Percentiles rank a stretch among this genome's conserved stretches.
Conservation (phyloP, 2,329 filamentous ascomycete genomes). For the Amylocarpus encephaloides region DNA sequence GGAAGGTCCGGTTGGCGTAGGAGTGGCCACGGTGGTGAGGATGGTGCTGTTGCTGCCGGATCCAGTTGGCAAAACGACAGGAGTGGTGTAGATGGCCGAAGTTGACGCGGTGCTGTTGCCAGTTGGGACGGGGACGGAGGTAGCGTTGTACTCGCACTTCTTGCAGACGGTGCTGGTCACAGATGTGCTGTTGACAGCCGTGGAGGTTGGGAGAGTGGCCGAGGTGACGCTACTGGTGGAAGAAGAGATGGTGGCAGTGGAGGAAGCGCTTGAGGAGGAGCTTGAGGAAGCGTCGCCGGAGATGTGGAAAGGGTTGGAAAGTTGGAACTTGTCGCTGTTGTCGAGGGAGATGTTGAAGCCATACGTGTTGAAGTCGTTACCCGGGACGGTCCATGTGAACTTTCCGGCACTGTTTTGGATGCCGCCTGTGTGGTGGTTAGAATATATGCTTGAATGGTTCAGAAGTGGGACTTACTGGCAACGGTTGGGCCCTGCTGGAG, state of each 20-base stretch:
- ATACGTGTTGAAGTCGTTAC: constrained; percentile 45
- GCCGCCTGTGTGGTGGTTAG: constrained; percentile 35
- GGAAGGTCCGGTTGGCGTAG: too few relatives aligned
- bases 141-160: background rate
- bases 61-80: too few relatives aligned
- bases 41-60: constrained; percentile 25
- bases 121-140: constrained; percentile 2
- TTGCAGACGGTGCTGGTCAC: constrained; percentile 1
- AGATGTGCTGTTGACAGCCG: constrained; percentile 1
- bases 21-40: too few relatives aligned
- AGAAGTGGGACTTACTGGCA: constrained; percentile 41
- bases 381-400: constrained; percentile 47
- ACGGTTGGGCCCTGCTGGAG: constrained; percentile 37
- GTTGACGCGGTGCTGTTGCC: constrained; percentile 2
- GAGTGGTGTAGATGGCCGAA: constrained; percentile 33
- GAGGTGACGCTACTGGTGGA: constrained; percentile 5
- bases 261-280: constrained; percentile 1
- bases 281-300: constrained; percentile 10
- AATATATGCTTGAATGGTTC: background rate
- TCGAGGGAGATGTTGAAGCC: constrained; percentile 50
- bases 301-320: constrained; percentile 51
- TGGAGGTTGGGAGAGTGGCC: constrained; percentile 6
- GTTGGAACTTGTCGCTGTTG: constrained; percentile 51
- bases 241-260: constrained; percentile 8
- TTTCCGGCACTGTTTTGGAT: constrained; percentile 40